These are phyloP conservation scores for Neurospora hispaniola DNA, from an alignment of 495 filamentous ascomycete species.

Conservation along the genomic window DNA sequence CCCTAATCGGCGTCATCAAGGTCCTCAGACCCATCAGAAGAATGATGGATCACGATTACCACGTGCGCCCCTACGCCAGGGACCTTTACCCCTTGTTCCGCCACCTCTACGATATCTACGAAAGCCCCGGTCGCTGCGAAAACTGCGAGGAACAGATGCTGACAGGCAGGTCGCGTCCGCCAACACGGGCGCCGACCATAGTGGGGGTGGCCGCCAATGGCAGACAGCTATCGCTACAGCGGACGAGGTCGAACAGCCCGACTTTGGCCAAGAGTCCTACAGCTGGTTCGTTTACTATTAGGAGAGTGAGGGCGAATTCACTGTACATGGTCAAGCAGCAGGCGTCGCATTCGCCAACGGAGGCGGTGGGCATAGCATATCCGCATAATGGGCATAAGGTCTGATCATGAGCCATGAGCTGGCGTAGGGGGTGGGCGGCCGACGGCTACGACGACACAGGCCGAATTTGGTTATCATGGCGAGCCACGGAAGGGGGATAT, in stretches of 20 bases:
- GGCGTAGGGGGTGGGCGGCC: not conserved
- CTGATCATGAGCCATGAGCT: not conserved
- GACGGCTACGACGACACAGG: not conserved
- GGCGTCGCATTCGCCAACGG: not conserved
- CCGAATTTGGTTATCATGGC: not conserved
- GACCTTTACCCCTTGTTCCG: slow-evolving; percentile 22
- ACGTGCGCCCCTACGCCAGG: slow-evolving; percentile 15
- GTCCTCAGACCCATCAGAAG: slow-evolving; percentile 13
- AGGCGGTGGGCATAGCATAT: not conserved
- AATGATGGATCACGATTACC: slow-evolving; percentile 20
- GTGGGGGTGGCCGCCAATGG: not conserved
- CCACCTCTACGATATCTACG: slow-evolving; percentile 17
- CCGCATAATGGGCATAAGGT: not conserved
- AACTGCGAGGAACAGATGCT: slow-evolving; percentile 20
- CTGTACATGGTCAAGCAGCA: not conserved
- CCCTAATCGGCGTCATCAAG: slow-evolving; percentile 14
- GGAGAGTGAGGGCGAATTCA: not conserved
- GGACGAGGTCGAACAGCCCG: not conserved
- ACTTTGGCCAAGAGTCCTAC: not conserved
- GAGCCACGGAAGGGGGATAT: not conserved
- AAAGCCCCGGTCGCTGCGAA: slow-evolving; percentile 12
- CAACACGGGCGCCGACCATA: not conserved
- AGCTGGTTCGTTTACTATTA: not conserved
- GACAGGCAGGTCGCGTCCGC: slow-evolving; percentile 7
- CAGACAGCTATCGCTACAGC: not conserved